Evolutionary conservation across 2,329 filamentous ascomycete species (phyloP), one percentile per base, ranked within the genome.

Genomic region (Pseudogymnoascus sp.): DNA sequence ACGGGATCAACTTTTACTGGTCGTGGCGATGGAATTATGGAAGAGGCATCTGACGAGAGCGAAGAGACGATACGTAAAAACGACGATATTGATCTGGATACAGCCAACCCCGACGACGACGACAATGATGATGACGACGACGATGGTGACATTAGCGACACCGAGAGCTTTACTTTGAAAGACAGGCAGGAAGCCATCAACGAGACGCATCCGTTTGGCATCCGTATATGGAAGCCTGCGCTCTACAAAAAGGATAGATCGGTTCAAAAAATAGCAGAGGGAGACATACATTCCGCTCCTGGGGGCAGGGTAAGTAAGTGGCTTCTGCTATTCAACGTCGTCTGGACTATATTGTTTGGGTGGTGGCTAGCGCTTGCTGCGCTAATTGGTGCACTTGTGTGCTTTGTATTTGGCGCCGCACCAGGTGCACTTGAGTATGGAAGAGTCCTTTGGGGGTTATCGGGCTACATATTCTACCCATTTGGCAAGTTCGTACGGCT

Each of bases 131-230:
- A 84, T 56, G 84, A 83, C 43, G 86, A 89, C 8, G 89, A 89
- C 19, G 88, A 90, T 33, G 86, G 79, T 64, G 86, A 89, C 64
- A 72, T 93, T 61, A 97, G 93, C 75, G 95, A 98, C 70, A 90
- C 95, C 1, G 95, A 97, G 77, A 98, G 93, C 78, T 99, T 99
- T 74, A 99, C 95, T 0, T 83, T 99, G 70, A 96, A 96, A 75
- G 95, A 99, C 75, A 87, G 95, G 63, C 95, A 99, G 77, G 88
- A 96, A 74, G 95, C 95, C 68, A 99, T 99, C 81, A 99, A 99
- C 77, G 89, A 96, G 75, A 99, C 95, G 0, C 95, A 99, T 80
- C 95, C 95, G 0, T 99, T 99, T 71, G 95, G 95, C 81, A 98
- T 99, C 73, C 88, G 96, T 74, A 91, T 99, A 67, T 99, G 95